Evolutionary conservation across 768 basidiomycete species (phyloP), one percentile per base, ranked within the genome.

Genomic region (Lactarius sanguifluus): DNA sequence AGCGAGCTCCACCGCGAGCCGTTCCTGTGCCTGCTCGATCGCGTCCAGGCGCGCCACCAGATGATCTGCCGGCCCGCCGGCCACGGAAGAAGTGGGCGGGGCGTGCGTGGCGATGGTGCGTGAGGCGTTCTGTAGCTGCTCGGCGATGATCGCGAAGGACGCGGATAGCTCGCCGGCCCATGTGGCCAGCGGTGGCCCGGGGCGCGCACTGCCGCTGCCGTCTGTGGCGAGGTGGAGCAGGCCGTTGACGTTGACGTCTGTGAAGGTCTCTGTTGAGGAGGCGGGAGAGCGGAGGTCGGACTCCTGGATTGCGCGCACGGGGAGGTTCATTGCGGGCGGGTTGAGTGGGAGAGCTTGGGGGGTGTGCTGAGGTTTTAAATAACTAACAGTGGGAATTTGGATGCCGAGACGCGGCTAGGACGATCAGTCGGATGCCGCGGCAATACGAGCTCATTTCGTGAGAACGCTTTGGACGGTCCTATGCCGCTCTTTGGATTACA

Each of bases 91-190:
- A 7, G 68, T 5, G 73, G 66, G 41, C 73, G 54, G 10, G 73
- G 76, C 15, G 74, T 71, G 30, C 72, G 70, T 9, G 77, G 52
- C 73, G 45, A 80, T 74, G 16, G 77, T 78, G 45, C 77, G 77
- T 15, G 78, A 78, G n/a, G 80, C 77, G 1, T 76, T 75, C n/a
- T 73, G 72, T 61, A 81, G 79, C 71, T 81, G 78, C 32, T 76
- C 74, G 4, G 80, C 78, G 71, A 81, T 78, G 30, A 76, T 73
- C 15, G 75, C 72, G 57, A 81, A 78, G 32, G 80, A 80, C 23
- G 76, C 67, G 0, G 79, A 77, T 40, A 81, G 72, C 12, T 61
- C 55, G 16, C 55, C 25, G 15, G 57, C 16, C 64, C 64, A 64
- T 1, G 64, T 16, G 30, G 43, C 36, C n/a, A 20, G 40, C 40